phyloP scores from a whole-genome alignment of 2,329 filamentous ascomycete species.

The Dactylellina parvicollis region DNA sequence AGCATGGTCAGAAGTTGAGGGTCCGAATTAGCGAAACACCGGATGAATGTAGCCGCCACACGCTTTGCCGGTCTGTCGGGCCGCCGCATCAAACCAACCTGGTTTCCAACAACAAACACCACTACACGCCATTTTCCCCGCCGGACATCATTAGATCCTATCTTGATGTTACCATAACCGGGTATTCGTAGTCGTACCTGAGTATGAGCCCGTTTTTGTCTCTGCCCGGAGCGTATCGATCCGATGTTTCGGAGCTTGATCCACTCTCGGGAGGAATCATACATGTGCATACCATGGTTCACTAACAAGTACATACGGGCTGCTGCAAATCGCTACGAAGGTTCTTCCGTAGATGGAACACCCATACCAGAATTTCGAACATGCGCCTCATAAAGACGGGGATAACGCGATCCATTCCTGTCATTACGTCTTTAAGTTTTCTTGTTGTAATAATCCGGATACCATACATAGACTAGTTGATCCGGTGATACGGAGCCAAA shows the following conservation, averaged over 20 bases:
- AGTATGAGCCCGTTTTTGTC: too few species aligned
- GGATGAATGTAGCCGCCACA: background rate
- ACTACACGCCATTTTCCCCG: background rate
- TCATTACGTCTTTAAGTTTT: background rate
- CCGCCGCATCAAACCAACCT: conserved; percentile 5
- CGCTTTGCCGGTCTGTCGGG: conserved; percentile 9
- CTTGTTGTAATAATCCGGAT: too few species aligned
- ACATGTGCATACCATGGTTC: too few species aligned
- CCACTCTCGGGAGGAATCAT: too few species aligned
- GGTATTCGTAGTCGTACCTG: too few species aligned
- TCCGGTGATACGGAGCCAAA: too few species aligned
- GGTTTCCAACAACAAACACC: background rate
- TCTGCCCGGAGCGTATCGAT: too few species aligned
- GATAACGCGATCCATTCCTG: background rate
- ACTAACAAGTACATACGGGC: too few species aligned
- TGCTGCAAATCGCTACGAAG: background rate
- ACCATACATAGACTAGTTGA: too few species aligned
- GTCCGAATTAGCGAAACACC: conserved; percentile 6
- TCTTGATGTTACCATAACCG: background rate
- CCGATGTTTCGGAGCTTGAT: too few species aligned
- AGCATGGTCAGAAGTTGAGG: background rate
- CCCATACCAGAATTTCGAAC: background rate
- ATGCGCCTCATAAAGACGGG: background rate
- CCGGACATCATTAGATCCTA: background rate
- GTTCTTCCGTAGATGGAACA: background rate